Base-by-base conservation (phyloP, 2,329 filamentous ascomycete species). In the Dactylonectria estremocensis region DNA sequence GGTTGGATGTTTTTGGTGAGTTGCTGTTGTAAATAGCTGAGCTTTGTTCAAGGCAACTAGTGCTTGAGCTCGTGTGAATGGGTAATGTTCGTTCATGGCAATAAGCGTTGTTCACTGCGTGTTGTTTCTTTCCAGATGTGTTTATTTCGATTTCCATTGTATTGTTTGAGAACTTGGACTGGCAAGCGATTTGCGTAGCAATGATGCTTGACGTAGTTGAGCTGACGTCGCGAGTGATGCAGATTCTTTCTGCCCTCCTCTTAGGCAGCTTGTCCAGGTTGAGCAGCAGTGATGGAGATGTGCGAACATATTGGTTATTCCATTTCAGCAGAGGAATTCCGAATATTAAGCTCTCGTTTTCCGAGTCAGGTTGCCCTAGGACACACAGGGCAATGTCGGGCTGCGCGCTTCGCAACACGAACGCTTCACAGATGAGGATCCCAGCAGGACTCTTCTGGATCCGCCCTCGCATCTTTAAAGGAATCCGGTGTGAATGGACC, bases 221-320 rank as follows among this genome's bases (percentile, higher is more conserved):
- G 18, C 16, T 49, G n/a, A 58, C 31, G 6, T 13, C 18, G n/a
- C 55, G 43, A 20, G 40, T 48, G 5, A 49, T 14, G 55, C 43
- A 58, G n/a, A 49, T 13, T 35, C 11, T 58, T 58, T 28, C 20
- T 2, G 43, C 14, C 0, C 7, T 20, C 1, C 43, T 28, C 14
- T 31, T 33, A 1, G 55, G 43, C 3, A 58, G 11, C 8, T 58
- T 6, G 11, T 16, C 16, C 24, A 57, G 10, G 55, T 48, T 24
- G 7, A 33, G 13, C 24, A 58, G 11, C 11, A 48, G 35, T 18
- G 22, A 18, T 22, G 55, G 43, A 8, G 24, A 35, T 3, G 55
- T 35, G 22, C 55, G 55, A 10, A 58, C 55, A 10, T 48, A 58
- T 7, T n/a, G 31, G 33, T 49, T n/a, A 1, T 48, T 24, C 55